Evolutionary conservation across 2,329 filamentous ascomycete species (phyloP).

Genomic region (Paramyrothecium sp.): DNA sequence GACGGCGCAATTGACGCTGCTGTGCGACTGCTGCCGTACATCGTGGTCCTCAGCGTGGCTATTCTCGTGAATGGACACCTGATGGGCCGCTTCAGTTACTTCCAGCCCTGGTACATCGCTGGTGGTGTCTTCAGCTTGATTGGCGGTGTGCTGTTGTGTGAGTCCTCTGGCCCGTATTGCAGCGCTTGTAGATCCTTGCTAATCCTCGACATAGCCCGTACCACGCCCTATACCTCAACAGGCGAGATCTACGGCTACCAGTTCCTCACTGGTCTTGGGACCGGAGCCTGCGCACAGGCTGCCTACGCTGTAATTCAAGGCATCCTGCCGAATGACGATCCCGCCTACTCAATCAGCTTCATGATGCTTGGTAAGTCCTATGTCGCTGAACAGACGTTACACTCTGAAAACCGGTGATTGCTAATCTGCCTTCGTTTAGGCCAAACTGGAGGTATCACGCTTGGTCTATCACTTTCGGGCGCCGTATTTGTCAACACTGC

Average conservation of each 20-base stretch:
- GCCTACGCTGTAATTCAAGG: constrained; percentile 30
- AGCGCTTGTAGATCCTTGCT: not conserved
- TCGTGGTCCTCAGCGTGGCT: constrained; percentile 30
- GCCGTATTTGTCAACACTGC: constrained; percentile 30
- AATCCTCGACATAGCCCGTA: constrained; percentile 1
- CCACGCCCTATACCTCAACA: not conserved
- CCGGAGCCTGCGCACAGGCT: constrained; percentile 28
- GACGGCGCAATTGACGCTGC: constrained; percentile 36
- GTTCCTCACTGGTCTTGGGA: constrained; percentile 31
- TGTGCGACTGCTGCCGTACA: constrained; percentile 38
- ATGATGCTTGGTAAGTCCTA: constrained; percentile 18
- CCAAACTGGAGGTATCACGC: constrained; percentile 2
- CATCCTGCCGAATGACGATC: constrained; percentile 22
- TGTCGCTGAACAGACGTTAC: no score
- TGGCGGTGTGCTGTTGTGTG: constrained; percentile 31
- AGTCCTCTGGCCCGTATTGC: constrained; percentile 1
- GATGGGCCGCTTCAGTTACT: constrained; percentile 33
- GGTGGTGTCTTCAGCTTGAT: constrained; percentile 27
- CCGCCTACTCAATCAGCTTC: constrained; percentile 29
- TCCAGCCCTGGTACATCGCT: constrained; percentile 35
- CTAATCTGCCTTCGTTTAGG: not conserved
- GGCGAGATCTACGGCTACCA: constrained; percentile 25
- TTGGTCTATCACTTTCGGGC: constrained; percentile 1
- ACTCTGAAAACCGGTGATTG: not conserved
- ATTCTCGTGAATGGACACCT: constrained; percentile 33